Evolutionary conservation across 129 eudicot genomes (phyloP).

Genomic region (Cynara cardunculus): DNA sequence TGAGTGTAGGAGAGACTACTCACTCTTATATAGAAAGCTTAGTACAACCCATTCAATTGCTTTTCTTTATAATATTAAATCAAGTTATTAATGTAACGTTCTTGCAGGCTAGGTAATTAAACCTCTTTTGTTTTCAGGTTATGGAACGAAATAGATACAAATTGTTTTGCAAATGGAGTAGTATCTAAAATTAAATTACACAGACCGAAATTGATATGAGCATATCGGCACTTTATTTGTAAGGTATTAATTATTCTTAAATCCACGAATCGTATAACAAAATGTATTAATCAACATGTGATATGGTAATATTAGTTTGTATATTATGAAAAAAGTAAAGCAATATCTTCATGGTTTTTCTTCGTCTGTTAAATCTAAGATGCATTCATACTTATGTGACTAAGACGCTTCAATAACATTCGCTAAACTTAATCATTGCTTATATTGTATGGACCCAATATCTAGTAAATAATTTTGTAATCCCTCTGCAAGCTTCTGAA

Average conservation of each 20-base stretch:
- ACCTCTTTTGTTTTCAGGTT: too few relatives aligned
- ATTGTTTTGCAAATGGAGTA: too few relatives aligned
- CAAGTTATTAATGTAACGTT: background rate
- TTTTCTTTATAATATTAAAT: too few relatives aligned
- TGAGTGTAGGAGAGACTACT: background rate
- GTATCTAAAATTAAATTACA: background rate
- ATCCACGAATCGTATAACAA: background rate
- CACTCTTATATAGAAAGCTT: background rate
- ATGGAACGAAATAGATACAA: too few relatives aligned
- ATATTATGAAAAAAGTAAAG: background rate
- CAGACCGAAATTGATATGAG: background rate
- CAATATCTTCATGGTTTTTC: background rate
- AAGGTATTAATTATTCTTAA: background rate
- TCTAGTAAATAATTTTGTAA: too few relatives aligned
- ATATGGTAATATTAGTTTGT: background rate
- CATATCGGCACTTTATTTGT: background rate
- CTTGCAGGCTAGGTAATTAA: background rate
- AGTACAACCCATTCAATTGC: background rate
- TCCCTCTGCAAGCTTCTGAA: too few relatives aligned
- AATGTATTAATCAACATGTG: background rate
- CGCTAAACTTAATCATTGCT: too few relatives aligned
- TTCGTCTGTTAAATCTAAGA: background rate
- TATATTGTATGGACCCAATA: too few relatives aligned
- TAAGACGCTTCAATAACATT: too few relatives aligned
- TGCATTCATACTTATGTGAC: background rate